phyloP scores from a whole-genome alignment of 225 moss, liverwort and hornwort genomes.

The Antitrichia curtipendula region DNA sequence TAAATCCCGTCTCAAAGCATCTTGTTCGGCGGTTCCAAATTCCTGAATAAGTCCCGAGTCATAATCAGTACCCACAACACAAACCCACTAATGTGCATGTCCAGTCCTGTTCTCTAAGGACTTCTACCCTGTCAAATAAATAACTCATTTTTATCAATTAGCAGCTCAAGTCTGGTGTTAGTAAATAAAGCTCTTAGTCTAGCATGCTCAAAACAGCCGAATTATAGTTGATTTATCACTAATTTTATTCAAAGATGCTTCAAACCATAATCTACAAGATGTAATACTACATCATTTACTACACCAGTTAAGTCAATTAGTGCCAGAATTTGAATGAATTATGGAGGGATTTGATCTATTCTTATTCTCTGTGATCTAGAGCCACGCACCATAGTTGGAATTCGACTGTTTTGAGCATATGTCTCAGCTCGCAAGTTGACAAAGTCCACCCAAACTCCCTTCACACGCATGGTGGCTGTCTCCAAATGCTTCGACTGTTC shows the following conservation, averaged over 20 bases:
- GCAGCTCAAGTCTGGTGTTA: neutral
- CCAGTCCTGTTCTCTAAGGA: neutral
- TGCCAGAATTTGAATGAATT: neutral
- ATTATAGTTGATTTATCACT: neutral
- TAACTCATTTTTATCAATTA: neutral
- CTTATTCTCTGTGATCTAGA: neutral
- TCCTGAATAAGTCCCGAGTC: conserved; percentile 19
- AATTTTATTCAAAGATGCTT: neutral
- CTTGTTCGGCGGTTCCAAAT: conserved; percentile 80
- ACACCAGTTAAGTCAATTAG: neutral
- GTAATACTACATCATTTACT: neutral
- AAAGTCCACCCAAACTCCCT: conserved; percentile 71
- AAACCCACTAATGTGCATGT: neutral
- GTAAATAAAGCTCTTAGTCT: neutral
- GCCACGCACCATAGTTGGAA: conserved; percentile 57
- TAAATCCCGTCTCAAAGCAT: conserved; percentile 72
- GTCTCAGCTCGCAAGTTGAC: conserved; percentile 85
- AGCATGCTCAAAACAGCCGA: neutral
- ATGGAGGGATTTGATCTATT: neutral
- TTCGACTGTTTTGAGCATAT: conserved; percentile 68
- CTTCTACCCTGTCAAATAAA: neutral
- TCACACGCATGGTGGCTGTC: conserved; percentile 82
- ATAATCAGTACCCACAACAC: neutral
- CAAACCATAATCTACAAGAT: no score
- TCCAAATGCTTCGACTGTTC: conserved; percentile 96